These are phyloP conservation scores for Xylaria polymorpha DNA, from an alignment of 2,329 filamentous ascomycete species.

Conservation along the genomic window DNA sequence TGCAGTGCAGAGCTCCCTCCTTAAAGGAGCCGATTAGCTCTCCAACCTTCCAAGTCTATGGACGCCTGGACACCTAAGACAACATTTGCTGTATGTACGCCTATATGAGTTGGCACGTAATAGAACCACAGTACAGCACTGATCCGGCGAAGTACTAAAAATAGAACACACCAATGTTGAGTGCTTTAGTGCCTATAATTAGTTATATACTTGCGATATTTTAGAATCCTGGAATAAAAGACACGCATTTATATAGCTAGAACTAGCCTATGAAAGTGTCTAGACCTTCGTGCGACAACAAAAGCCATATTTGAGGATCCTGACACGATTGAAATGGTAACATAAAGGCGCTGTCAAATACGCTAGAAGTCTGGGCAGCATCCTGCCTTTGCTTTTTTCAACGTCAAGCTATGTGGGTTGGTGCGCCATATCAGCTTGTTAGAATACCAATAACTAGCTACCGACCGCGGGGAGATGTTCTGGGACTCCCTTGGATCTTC, in stretches of 20 bases:
- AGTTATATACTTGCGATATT: not conserved
- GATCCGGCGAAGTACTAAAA: not conserved
- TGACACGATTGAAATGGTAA: not conserved
- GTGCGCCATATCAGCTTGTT: not conserved
- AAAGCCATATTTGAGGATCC: too few species aligned
- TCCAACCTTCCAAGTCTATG: not conserved
- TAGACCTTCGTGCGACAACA: too few species aligned
- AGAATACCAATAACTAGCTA: not conserved
- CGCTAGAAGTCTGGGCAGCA: not conserved
- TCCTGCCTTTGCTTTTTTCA: not conserved
- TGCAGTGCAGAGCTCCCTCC: not conserved
- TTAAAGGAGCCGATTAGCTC: not conserved
- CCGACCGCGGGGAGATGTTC: not conserved
- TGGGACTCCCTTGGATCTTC: not conserved
- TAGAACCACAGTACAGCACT: not conserved
- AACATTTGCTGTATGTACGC: not conserved
- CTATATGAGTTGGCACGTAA: not conserved
- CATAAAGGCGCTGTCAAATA: not conserved
- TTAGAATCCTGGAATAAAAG: too few species aligned
- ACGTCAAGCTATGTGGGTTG: not conserved
- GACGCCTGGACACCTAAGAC: not conserved
- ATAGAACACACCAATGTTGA: not conserved
- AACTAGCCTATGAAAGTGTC: too few species aligned
- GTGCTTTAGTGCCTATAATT: not conserved
- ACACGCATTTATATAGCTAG: too few species aligned